Conservation (phyloP, 352 stramenopile species). For the Phytophthora idaei region DNA sequence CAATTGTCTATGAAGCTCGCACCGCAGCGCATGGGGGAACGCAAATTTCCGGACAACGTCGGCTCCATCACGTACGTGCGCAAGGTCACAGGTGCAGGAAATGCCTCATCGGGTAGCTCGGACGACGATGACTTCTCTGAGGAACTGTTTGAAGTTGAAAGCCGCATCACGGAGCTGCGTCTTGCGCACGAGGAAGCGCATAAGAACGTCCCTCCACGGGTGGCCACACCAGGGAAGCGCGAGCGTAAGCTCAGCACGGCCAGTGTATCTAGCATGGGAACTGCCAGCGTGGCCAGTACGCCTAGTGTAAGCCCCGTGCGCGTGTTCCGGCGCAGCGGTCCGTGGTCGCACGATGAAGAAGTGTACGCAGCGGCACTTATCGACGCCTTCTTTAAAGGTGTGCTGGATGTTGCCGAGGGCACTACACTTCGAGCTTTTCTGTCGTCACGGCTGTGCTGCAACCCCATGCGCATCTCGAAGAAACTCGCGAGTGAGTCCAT, state of each 20-base stretch:
- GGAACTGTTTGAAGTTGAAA: constrained; percentile 58
- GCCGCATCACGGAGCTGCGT: constrained; percentile 51
- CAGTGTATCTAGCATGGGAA: constrained; percentile 33
- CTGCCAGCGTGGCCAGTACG: constrained; percentile 25
- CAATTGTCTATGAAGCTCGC: constrained; percentile 77
- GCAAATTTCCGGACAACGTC: constrained; percentile 65
- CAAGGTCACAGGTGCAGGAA: constrained; percentile 23
- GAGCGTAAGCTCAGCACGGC: constrained; percentile 38
- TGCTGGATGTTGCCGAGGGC: constrained; percentile 61
- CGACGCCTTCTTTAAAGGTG: constrained; percentile 70
- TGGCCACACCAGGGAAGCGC: constrained; percentile 25
- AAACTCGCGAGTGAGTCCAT: constrained; percentile 77
- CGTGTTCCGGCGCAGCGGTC: constrained; percentile 57
- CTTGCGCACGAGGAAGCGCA: constrained; percentile 50
- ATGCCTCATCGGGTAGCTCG: constrained; percentile 16
- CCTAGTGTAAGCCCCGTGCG: constrained; percentile 31
- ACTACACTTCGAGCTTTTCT: constrained; percentile 73
- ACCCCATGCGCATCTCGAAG: constrained; percentile 81
- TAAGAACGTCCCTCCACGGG: constrained; percentile 21
- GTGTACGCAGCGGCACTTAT: constrained; percentile 69
- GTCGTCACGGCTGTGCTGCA: constrained; percentile 65
- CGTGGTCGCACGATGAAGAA: constrained; percentile 75
- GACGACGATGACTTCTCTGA: constrained; percentile 42
- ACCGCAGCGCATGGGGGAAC: constrained; percentile 50
- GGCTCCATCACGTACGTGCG: constrained; percentile 58